phyloP scores from a whole-genome alignment of 805 yeast genomes.

The Saccharomycopsis oosterbeekiorum region DNA sequence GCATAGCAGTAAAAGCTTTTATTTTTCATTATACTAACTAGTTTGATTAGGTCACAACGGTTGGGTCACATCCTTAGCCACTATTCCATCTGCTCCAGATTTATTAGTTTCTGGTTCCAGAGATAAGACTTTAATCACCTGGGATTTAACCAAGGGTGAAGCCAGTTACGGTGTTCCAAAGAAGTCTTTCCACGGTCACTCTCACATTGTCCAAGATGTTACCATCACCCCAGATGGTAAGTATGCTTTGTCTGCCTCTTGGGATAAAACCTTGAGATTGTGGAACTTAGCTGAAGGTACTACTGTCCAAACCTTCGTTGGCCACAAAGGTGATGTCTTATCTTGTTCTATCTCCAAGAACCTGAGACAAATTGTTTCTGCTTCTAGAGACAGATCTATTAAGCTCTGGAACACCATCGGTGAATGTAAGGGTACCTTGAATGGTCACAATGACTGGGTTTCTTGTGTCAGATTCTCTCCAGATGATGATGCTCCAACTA shows the following conservation, averaged over 20 bases:
- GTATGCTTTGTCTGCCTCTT: slow-evolving; percentile 96
- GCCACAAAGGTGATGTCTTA: slow-evolving; percentile 96
- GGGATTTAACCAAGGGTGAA: slow-evolving; percentile 96
- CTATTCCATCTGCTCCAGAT: slow-evolving; percentile 97
- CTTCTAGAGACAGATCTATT: slow-evolving; percentile 95
- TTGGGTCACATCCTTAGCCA: slow-evolving; percentile 98
- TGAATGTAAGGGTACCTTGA: slow-evolving; percentile 87
- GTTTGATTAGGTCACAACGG: slow-evolving; percentile 55
- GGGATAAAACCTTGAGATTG: slow-evolving; percentile 99
- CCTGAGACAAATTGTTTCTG: slow-evolving; percentile 97
- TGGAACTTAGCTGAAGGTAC: slow-evolving; percentile 96
- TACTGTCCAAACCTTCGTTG: slow-evolving; percentile 89
- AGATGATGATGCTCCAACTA: slow-evolving; percentile 55
- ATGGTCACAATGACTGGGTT: slow-evolving; percentile 99
- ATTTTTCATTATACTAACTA: background rate
- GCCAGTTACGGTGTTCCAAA: slow-evolving; percentile 97
- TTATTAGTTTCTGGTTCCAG: slow-evolving; percentile 96
- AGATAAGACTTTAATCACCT: slow-evolving; percentile 96
- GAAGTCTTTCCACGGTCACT: slow-evolving; percentile 96
- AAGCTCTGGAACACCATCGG: slow-evolving; percentile 99
- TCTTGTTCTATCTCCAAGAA: slow-evolving; percentile 93
- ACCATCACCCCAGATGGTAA: slow-evolving; percentile 96
- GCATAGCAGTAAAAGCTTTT: background rate
- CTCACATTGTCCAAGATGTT: slow-evolving; percentile 97
- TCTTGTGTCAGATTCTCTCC: slow-evolving; percentile 97